Base-by-base conservation (phyloP, 140 eudicot species). In the Flaveria floridana region DNA sequence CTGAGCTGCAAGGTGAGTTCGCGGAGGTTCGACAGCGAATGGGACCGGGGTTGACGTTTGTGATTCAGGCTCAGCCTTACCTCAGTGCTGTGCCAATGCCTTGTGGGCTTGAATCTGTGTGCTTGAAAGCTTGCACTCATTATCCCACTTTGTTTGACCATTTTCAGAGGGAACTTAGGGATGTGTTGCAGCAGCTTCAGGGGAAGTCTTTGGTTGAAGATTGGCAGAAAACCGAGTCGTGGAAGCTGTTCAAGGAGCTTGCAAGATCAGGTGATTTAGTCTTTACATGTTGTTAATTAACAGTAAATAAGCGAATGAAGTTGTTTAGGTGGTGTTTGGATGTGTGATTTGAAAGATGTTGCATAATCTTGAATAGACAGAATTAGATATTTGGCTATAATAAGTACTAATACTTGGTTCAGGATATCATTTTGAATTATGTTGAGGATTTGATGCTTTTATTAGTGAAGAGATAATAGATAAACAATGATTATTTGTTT, bases 11-110 rank as follows among this genome's bases (percentile, higher is more conserved):
- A 47, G 98, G 95, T 9, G 98, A 92, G 73, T 92, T 92, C 62
- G 3, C 78, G 0, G 98, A 92, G 81, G 39, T 92, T 14, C 74
- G 74, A 51, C 95, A 87, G 79, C 67, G 82, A 14, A 92, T 92
- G 98, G 98, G 95, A 0, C 96, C 98, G 1, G 98, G 96, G n/a
- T 71, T 92, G 4, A 92, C 96, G 0, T 92, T 92, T 77, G 88
- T 92, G 4, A 92, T 89, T 9, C 95, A 87, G 78, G 96, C 96
- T 65, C 98, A 92, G 81, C 98, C 96, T 23, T 92, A 89, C 53
- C 87, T 92, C 41, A 86, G 82, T 53, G 92, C 96, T 11, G 72
- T 89, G 2, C 96, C 98, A 6, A 92, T 92, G 98, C 98, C 98
- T 1, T 46, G 72, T n/a, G 96, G 98, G 20, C 78, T 86, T 18